Base-by-base conservation (phyloP, 2,329 filamentous ascomycete genomes). In the Calycina marina region DNA sequence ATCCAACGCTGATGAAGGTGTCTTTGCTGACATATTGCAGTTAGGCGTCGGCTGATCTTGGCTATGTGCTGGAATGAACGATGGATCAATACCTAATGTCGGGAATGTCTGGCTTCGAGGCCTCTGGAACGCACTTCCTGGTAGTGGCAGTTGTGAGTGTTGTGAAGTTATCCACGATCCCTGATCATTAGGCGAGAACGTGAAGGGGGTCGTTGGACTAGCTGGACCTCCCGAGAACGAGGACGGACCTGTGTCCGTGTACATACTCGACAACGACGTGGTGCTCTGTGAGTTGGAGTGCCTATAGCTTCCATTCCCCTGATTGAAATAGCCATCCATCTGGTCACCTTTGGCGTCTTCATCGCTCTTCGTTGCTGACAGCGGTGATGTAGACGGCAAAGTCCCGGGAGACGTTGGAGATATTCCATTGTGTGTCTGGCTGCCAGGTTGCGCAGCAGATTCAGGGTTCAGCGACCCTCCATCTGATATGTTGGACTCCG, bases 101-200 rank as follows among this genome's bases (percentile, higher is more conserved):
- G 85, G 83, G 41, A 93, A 85, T 0, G 84, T 93, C 54, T 92
- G 84, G 53, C 82, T 90, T 48, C 84, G 69, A n/a, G 81, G 82
- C 35, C 83, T 69, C 46, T 79, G 77, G 42, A 77, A 73, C 32
- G 62, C 58, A 35, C 38, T 52, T 8, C 41, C 44, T 31, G 46
- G 45, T 24, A 57, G 60, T 33, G 60, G 59, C 20, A 61, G 59
- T 37, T 60, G 61, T 15, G 60, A 57, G 40, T 67, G 63, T 35
- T 61, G 61, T 6, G 60, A 64, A 14, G 64, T 60, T 36, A 68
- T 61, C 50, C 86, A 90, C 1, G 72, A 69, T 3, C 67, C 65
- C 36, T 73, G 74, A 9, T 74, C 67, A 42, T 90, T 77, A 1
- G 84, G 79, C 1, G 78, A 81, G 52, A 90, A 84, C 34, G 60